A percentile compares a stretch with the other conserved stretches of the same genome.
These are phyloP conservation scores for Cladophialophora bantiana DNA, from an alignment of 2,329 filamentous ascomycete species.

Conservation along the genomic window DNA sequence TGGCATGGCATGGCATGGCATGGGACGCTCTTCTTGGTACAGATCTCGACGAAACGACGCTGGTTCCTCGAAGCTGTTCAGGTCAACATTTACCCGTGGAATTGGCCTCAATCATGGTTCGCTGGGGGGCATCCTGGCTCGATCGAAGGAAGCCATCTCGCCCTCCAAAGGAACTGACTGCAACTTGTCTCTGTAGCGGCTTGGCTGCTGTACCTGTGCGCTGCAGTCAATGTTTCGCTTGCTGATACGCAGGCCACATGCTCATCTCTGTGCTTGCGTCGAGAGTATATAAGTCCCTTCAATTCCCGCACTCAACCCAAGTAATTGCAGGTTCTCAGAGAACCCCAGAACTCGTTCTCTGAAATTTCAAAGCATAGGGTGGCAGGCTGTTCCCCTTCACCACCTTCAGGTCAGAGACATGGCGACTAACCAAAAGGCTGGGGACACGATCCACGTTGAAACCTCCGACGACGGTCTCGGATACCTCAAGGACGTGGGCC, in stretches of 20 bases:
- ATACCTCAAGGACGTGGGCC: slow-evolving; percentile 26
- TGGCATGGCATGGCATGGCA: background rate
- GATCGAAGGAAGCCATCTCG: background rate
- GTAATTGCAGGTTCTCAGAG: background rate
- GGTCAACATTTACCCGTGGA: background rate
- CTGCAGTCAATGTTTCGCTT: no score
- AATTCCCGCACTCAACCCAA: background rate
- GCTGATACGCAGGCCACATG: no score
- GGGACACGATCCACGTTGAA: slow-evolving; percentile 19
- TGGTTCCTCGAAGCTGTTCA: background rate
- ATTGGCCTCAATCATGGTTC: background rate
- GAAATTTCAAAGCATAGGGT: background rate
- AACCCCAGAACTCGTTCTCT: background rate
- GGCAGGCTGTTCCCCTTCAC: background rate
- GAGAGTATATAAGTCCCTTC: background rate
- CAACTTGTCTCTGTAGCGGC: no score
- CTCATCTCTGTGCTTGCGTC: no score
- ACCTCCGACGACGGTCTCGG: slow-evolving; percentile 16
- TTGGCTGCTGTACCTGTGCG: no score
- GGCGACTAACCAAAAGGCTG: slow-evolving; percentile 10
- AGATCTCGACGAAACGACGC: background rate
- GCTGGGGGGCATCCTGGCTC: background rate
- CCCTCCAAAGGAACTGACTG: background rate
- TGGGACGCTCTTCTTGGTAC: background rate
- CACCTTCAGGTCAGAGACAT: slow-evolving; percentile 8